phyloP scores from a whole-genome alignment of 208 protist species.

The Leishmania major region DNA sequence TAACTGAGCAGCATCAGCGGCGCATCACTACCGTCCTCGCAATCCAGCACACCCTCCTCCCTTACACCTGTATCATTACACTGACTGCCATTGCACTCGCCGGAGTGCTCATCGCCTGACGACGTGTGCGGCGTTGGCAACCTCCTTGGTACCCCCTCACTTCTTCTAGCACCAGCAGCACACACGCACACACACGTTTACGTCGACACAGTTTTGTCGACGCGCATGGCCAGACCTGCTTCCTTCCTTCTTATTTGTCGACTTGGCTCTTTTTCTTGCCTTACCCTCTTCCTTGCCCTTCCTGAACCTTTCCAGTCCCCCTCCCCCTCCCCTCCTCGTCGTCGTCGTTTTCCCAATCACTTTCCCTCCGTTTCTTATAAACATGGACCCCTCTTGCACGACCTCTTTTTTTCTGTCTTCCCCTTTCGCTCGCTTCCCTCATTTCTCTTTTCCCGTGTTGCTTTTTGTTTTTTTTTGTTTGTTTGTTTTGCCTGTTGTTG shows the following conservation, averaged over 20 bases:
- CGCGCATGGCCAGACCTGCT: not conserved
- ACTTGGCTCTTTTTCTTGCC: not conserved
- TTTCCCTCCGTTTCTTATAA: not conserved
- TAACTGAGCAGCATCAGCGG: constrained; percentile 6
- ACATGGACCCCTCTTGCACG: not conserved
- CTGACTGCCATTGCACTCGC: not conserved
- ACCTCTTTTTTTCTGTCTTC: not conserved
- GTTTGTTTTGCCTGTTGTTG: not conserved
- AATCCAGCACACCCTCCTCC: not conserved
- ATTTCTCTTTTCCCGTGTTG: not conserved
- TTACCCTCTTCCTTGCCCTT: not conserved
- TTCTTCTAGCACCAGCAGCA: not conserved
- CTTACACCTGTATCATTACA: not conserved
- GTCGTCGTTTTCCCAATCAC: not conserved
- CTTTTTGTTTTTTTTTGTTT: not conserved
- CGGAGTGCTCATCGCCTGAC: not conserved
- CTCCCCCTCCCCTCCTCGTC: not conserved
- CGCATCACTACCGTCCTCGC: not conserved
- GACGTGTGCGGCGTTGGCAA: not conserved
- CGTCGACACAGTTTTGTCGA: not conserved
- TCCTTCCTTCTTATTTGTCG: not conserved
- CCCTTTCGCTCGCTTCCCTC: not conserved
- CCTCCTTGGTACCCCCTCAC: not conserved
- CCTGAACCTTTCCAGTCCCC: not conserved
- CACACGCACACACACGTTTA: not conserved